Percentiles rank a stretch among this genome's conserved stretches.
These are phyloP conservation scores for Microbotryum violaceum DNA, from an alignment of 1,284 basidiomycete genomes.

Conservation along the genomic window DNA sequence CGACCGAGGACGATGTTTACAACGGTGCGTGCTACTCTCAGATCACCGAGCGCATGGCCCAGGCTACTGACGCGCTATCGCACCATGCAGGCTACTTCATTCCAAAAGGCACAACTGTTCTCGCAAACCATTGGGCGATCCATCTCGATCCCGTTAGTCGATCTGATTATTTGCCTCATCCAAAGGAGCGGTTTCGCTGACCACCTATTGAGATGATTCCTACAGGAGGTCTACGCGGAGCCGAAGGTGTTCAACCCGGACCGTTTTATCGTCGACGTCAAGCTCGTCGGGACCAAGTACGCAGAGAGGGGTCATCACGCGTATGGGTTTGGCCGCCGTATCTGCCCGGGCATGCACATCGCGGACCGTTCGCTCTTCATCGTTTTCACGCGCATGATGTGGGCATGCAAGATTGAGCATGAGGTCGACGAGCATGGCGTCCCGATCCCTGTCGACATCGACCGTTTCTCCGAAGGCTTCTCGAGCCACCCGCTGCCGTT, in stretches of 20 bases:
- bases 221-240: conserved; percentile 27
- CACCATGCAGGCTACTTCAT: conserved; percentile 31
- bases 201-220: background rate
- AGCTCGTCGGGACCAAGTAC: conserved; percentile 29
- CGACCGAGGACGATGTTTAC: conserved; percentile 38
- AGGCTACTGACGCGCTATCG: background rate
- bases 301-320: conserved; percentile 33
- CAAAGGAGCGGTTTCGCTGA: too few relatives aligned
- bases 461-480: conserved; percentile 34
- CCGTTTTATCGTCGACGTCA: conserved; percentile 25
- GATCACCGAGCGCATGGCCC: too few relatives aligned
- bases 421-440: conserved; percentile 4
- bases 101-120: conserved; percentile 38
- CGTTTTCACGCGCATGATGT: conserved; percentile 30
- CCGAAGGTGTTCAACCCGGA: conserved; percentile 27
- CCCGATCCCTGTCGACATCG: conserved; percentile 16
- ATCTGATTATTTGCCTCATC: too few relatives aligned
- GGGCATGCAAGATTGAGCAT: conserved; percentile 23
- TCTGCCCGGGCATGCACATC: conserved; percentile 29
- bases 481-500: conserved; percentile 32
- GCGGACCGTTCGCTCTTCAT: conserved; percentile 34
- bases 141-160: conserved; percentile 23
- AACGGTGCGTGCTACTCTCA: conserved; percentile 17
- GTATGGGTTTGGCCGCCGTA: conserved; percentile 37
- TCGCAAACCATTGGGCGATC: conserved; percentile 39